Evolutionary conservation across 805 yeast genomes (phyloP).

Genomic region (Groenewaldozyma salmanticensis): DNA sequence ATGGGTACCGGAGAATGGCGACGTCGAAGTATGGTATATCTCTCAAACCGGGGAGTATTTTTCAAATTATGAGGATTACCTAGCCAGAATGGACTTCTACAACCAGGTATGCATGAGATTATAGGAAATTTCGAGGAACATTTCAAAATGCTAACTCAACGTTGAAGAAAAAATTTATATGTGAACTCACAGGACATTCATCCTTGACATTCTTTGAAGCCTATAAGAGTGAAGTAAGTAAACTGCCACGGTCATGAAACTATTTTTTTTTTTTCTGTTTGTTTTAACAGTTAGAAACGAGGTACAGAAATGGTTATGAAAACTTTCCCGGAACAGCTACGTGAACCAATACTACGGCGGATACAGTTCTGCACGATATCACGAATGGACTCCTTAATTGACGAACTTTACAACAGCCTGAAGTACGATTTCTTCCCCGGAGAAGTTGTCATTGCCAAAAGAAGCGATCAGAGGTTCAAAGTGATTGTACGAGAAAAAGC

Average conservation of each 20-base stretch:
- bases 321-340: conserved; percentile 81
- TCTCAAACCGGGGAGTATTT: conserved; percentile 89
- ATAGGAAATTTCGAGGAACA: background rate
- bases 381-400: conserved; percentile 79
- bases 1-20: conserved; percentile 17
- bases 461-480: conserved; percentile 33
- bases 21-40: conserved; percentile 68
- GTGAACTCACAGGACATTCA: conserved; percentile 93
- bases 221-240: conserved; percentile 51
- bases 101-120: conserved; percentile 20
- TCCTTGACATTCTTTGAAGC: conserved; percentile 90
- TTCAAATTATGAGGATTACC: conserved; percentile 60
- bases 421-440: conserved; percentile 86
- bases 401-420: conserved; percentile 69
- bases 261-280: background rate
- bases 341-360: conserved; percentile 82
- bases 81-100: conserved; percentile 36
- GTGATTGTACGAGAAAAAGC: conserved; percentile 82
- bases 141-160: background rate
- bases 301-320: conserved; percentile 51
- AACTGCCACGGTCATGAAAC: too few relatives aligned
- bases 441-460: conserved; percentile 60
- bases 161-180: conserved; percentile 60
- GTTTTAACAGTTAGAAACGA: background rate
- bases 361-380: conserved; percentile 75